These are phyloP conservation scores for Mucor sp. DNA, from an alignment of 371 early-diverging fungal species.

Conservation along the genomic window DNA sequence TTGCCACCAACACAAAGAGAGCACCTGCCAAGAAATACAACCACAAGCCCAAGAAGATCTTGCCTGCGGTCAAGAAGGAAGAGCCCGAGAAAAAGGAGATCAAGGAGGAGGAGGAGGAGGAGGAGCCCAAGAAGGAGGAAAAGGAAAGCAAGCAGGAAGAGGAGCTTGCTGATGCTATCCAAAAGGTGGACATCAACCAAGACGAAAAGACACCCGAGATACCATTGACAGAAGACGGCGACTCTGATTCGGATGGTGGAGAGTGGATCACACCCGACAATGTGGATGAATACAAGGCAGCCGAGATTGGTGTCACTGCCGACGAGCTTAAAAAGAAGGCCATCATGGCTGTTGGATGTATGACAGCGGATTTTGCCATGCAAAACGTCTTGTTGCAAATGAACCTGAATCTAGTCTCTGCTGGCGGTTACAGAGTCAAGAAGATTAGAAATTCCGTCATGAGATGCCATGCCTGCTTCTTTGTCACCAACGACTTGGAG, in stretches of 20 bases:
- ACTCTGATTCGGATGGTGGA: slow-evolving; percentile 62
- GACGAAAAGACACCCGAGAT: background rate
- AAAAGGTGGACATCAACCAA: slow-evolving; percentile 11
- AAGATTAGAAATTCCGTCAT: slow-evolving; percentile 87
- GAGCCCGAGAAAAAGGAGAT: slow-evolving; percentile 41
- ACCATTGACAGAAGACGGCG: slow-evolving; percentile 27
- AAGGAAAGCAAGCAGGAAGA: slow-evolving; percentile 85
- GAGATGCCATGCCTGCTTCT: slow-evolving; percentile 94
- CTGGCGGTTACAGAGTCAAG: slow-evolving; percentile 83
- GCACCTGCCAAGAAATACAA: slow-evolving; percentile 18
- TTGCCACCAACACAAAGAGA: slow-evolving; percentile 40
- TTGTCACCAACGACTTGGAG: slow-evolving; percentile 83
- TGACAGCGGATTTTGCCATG: slow-evolving; percentile 96
- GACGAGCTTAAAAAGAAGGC: slow-evolving; percentile 48
- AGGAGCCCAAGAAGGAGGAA: slow-evolving; percentile 63
- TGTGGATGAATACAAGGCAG: slow-evolving; percentile 67
- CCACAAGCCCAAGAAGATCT: slow-evolving; percentile 12
- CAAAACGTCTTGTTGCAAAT: slow-evolving; percentile 96
- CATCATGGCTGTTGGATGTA: slow-evolving; percentile 80
- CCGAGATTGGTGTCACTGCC: slow-evolving; percentile 48
- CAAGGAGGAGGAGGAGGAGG: slow-evolving; percentile 87
- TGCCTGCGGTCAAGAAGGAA: background rate
- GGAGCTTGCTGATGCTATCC: slow-evolving; percentile 11
- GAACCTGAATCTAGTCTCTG: slow-evolving; percentile 81
- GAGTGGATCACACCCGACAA: slow-evolving; percentile 97